Base-by-base conservation (phyloP, 179 eudicot species). In the Nepenthes alata region DNA sequence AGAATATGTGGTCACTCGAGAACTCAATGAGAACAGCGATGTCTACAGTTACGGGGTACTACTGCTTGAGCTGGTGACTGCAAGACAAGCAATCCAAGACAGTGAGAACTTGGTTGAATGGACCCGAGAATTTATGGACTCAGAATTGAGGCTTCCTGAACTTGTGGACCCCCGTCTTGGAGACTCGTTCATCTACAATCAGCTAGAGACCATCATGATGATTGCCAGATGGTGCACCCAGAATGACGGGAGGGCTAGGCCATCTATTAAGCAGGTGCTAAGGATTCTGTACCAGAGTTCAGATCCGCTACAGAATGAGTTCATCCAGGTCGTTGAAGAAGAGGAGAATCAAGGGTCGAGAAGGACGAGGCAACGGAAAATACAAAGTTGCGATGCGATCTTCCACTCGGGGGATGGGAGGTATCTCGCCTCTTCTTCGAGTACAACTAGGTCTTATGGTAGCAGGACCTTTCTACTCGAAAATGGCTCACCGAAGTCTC, bases 1-100 rank as follows among this genome's bases (percentile, higher is more conserved):
- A 0, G 98, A 93, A 74, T 93, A 93, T 63, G 83, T 80, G 35
- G 71, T 83, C 64, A 86, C 88, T 41, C 88, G 73, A 59, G 95
- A 93, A 73, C 87, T 93, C 55, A 86, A 97, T 0, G 98, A 93
- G 37, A 93, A 93, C 74, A 93, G 98, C 50, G 98, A 93, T 34
- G 80, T 93, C 7, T 93, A 93, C 59, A 89, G 98, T 65, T 93
- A 86, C 11, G 98, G 98, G 14, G 93, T 93, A 39, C 87, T 93
- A 36, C 70, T 93, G 1, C 67, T 93, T 53, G 98, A 93, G 70
- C 68, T 93, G 6, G 67, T 93, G 48, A 89, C 95, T 2, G 87
- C 79, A 52, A 77, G 90, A 76, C 79, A 66, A 66, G 98, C 86
- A n/a, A 74, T 93, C 68, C 95, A 93, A 70, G 87, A 87, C 51